Conservation (phyloP, 108 stramenopile genomes). For the Cyclotella atomus region DNA sequence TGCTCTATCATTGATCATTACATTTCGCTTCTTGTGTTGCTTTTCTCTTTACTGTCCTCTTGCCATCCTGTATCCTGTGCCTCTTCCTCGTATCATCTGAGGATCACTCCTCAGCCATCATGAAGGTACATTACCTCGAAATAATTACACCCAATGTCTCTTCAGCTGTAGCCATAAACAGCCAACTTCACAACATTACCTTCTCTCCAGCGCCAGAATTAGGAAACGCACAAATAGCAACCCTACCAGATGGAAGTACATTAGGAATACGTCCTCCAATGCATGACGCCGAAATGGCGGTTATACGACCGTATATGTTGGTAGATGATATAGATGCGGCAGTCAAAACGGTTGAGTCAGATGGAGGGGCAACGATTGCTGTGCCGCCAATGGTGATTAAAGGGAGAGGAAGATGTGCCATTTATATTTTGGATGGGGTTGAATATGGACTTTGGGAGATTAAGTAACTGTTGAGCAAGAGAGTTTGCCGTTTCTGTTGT, state of each 20-base stretch:
- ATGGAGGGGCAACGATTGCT: neutral
- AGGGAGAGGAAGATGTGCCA: neutral
- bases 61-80: too few relatives aligned
- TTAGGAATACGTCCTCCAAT: neutral
- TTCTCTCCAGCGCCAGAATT: neutral
- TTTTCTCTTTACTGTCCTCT: too few relatives aligned
- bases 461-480: too few relatives aligned
- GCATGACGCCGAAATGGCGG: neutral
- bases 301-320: neutral
- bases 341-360: neutral
- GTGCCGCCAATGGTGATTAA: neutral
- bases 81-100: too few relatives aligned
- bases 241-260: neutral
- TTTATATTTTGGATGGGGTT: constrained; percentile 5
- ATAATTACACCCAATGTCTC: neutral
- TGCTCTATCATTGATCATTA: too few relatives aligned
- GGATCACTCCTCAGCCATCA: too few relatives aligned
- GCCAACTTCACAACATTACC: neutral
- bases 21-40: too few relatives aligned
- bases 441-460: neutral
- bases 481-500: too few relatives aligned
- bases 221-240: neutral
- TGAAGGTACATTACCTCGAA: neutral
- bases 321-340: neutral
- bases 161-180: too few relatives aligned